Conservation (phyloP, 495 filamentous ascomycete genomes). For the Hyaloscypha bicolor region DNA sequence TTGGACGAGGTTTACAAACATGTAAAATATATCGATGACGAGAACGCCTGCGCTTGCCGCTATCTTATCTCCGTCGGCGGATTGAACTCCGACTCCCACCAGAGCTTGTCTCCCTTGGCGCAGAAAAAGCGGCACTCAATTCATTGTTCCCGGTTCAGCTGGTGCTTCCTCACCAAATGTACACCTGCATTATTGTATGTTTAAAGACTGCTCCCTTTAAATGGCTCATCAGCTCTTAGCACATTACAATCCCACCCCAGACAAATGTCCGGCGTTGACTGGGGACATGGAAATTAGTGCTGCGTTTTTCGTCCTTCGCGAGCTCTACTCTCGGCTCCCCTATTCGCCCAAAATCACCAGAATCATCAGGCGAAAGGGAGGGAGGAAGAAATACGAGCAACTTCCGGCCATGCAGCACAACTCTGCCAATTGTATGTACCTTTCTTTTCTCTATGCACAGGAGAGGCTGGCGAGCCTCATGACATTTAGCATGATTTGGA, state of each 20-base stretch:
- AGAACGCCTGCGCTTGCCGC: not conserved
- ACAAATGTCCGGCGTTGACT: too few relatives aligned
- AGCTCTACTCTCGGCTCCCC: not conserved
- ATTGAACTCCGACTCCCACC: not conserved
- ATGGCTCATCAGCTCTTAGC: too few relatives aligned
- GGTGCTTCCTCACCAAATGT: too few relatives aligned
- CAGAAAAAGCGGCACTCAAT: too few relatives aligned
- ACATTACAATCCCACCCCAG: too few relatives aligned
- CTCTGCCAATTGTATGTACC: not conserved
- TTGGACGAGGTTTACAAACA: not conserved
- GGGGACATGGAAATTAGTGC: too few relatives aligned
- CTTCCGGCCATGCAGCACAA: not conserved
- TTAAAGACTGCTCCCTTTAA: too few relatives aligned
- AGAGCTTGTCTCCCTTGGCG: too few relatives aligned
- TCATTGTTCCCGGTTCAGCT: too few relatives aligned
- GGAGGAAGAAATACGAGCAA: not conserved
- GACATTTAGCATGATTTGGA: not conserved
- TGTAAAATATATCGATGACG: not conserved
- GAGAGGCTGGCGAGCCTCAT: not conserved
- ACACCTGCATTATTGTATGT: too few relatives aligned
- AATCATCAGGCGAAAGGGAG: not conserved
- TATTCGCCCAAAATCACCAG: not conserved
- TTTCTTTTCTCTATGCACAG: not conserved
- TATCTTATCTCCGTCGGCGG: constrained; percentile 14
- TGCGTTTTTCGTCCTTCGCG: too few relatives aligned